Evolutionary conservation across 1,284 basidiomycete species (phyloP).

Genomic region (Cryptococcus sp.): DNA sequence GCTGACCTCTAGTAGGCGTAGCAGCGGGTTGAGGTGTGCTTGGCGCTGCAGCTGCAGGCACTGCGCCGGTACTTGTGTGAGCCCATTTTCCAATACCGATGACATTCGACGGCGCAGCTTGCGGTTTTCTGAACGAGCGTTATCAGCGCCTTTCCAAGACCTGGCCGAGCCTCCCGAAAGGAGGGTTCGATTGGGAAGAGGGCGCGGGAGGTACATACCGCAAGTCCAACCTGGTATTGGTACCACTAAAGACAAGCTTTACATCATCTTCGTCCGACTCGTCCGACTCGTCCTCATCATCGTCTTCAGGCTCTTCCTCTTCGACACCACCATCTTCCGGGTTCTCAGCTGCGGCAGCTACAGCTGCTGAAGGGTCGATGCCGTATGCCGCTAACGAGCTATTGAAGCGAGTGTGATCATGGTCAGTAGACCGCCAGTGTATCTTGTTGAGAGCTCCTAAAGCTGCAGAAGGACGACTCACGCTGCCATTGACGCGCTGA

Average conservation of each 20-base stretch:
- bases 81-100: conserved; percentile 52
- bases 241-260: conserved; percentile 50
- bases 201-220: conserved; percentile 29
- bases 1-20: conserved; percentile 30
- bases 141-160: not conserved
- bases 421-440: no score
- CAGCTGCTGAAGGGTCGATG: conserved; percentile 33
- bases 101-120: conserved; percentile 38
- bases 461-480: conserved; percentile 7
- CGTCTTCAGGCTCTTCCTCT: conserved; percentile 39
- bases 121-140: conserved; percentile 38
- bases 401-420: conserved; percentile 2
- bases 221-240: conserved; percentile 41
- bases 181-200: not conserved
- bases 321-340: conserved; percentile 47
- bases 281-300: conserved; percentile 43
- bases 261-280: conserved; percentile 53
- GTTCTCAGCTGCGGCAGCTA: conserved; percentile 27
- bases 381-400: conserved; percentile 50
- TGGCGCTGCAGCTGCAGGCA: not conserved
- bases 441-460: not conserved
- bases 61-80: conserved; percentile 40
- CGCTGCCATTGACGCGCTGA: conserved; percentile 30
- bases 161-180: no score
- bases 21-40: conserved; percentile 22